Evolutionary conservation across 345 rosid genomes (phyloP), one percentile per base, ranked within the genome.

Genomic region (Eutrema japonicum): DNA sequence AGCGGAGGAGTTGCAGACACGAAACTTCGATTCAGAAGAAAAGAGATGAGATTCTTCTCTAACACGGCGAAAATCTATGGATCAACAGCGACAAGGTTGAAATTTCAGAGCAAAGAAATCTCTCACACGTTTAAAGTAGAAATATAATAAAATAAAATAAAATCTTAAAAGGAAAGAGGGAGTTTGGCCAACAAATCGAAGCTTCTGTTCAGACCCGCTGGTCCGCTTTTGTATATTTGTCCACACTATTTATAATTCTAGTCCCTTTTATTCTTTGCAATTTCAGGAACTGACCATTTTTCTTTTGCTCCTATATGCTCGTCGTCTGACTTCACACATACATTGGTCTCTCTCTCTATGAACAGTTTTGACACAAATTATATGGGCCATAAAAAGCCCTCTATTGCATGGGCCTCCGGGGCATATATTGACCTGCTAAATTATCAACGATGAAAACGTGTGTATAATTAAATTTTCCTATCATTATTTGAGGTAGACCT

Each of bases 181-280:
- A 66, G 72, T 71, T 70, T 64, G 72, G 76, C 73, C 71, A 77
- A 71, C 77, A 50, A 64, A 77, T 46, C 70, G 77, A 72, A 77
- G 81, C 77, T 77, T 77, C 77, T 66, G 64, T 77, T 64, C 62
- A 40, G 79, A 63, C 75, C 42, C 32, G 36, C 63, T 64, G 66
- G 79, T 76, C 71, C 26, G 46, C 7, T 64, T 70, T 70, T 64
- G 52, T 49, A 16, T 41, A 64, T 37, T 53, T 70, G 60, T 55
- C 71, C 18, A 16, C 37, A 62, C 16, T 47, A 63, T 70, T 76
- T 70, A 53, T 46, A 45, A 2, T 14, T 52, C 11, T 54, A 46
- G 64, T 62, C 79, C 78, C 27, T 68, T 32, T 0, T 29, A 14
- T 68, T 53, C 51, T 62, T 62, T 61, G 18, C 10, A 14, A 16